Base-by-base conservation (phyloP, 1,284 basidiomycete genomes). In the Sporisorium sorghi region DNA sequence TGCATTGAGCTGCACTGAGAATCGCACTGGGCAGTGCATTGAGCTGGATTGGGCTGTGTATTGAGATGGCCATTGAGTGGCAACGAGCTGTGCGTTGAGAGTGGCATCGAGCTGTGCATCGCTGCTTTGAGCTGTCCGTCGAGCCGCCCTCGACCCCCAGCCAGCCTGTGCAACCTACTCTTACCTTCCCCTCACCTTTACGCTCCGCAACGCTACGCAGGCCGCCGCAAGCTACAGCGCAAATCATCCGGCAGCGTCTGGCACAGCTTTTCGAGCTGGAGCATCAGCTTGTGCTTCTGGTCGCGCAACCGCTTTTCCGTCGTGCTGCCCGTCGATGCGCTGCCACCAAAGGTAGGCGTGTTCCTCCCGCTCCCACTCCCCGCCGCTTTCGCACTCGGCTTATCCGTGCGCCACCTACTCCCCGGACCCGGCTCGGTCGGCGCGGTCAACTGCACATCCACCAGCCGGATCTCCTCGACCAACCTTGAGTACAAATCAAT, bases 401-500 rank as follows among this genome's bases (percentile, higher is more conserved):
- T 56, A 30, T 77, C 69, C 0, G 66, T 78, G 3, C 77, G 42
- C 78, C 81, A 83, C 23, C 81, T 55, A 23, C 63, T 72, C 0
- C 77, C 72, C 4, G 78, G 78, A 2, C 77, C 81, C 0, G 72
- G 70, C 35, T 71, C 66, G 8, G 62, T 55, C 2, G 78, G 73
- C 5, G 44, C 21, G 15, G 71, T 71, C 2, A 80, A 42, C 19
- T 71, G 66, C 2, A 68, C 63, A 40, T 82, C 79, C 0, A 82
- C 71, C 26, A 62, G 37, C 3, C 66, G 46, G 14, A 83, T 79
- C 54, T 83, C 78, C 37, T 77, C 76, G 7, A 77, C 71, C 17
- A 83, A 49, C 1, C 81, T 54, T 1, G 66, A 42, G 42, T 78
- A 83, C 0, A 83, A 65, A 43, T 83, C 81, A 23, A 82, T 69